Evolutionary conservation across 345 rosid genomes (phyloP).

Genomic region (Citropsis articulata): DNA sequence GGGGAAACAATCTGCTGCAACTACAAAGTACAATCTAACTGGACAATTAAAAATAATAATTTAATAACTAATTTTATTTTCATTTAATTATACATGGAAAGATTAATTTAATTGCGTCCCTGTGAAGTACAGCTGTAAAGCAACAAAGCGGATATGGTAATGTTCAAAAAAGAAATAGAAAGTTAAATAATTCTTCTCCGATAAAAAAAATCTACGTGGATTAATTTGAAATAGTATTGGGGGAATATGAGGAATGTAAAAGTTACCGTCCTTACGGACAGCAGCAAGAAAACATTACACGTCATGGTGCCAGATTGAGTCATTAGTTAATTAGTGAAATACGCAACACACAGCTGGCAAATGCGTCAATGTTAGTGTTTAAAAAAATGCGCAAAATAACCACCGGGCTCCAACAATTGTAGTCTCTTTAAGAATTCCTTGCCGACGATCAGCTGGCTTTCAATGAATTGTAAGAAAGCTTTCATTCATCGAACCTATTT

Average conservation of each 20-base stretch:
- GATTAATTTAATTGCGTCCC: background rate
- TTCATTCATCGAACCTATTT: too few relatives aligned
- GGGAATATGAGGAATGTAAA: too few relatives aligned
- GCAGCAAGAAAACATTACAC: background rate
- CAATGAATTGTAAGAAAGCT: too few relatives aligned
- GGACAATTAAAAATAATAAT: too few relatives aligned
- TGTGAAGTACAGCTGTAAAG: constrained; percentile 1
- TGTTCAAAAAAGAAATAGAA: background rate
- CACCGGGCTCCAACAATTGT: too few relatives aligned
- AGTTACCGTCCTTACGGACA: background rate
- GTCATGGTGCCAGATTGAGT: background rate
- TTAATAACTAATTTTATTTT: too few relatives aligned
- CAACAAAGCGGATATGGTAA: background rate
- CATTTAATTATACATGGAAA: background rate
- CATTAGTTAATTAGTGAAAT: background rate
- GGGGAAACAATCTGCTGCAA: too few relatives aligned
- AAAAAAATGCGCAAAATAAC: too few relatives aligned
- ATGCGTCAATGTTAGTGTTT: background rate
- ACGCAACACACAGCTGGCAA: background rate
- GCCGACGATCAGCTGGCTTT: too few relatives aligned
- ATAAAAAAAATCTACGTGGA: background rate
- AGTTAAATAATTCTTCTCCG: background rate
- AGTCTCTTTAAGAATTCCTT: too few relatives aligned
- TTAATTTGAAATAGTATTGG: too few relatives aligned
- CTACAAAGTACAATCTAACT: rapidly evolving